Base-by-base conservation (phyloP, 345 rosid species). In the Abelmoschus esculentus region DNA sequence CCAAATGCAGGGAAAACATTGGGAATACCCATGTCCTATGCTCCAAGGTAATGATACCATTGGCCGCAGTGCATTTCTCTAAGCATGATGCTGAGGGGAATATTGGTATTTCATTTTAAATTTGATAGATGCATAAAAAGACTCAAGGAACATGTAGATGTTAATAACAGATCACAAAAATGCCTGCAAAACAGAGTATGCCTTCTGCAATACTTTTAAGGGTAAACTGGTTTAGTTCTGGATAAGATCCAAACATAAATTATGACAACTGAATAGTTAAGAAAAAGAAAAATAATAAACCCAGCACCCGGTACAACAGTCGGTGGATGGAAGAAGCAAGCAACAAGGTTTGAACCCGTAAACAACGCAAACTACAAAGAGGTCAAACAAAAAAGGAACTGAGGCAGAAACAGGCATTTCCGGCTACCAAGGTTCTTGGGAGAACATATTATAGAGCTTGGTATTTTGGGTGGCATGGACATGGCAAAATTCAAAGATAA, bases 391-490 rank as follows among this genome's bases (percentile, higher is more conserved):
- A 79, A 72, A 72, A 60, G 73, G 49, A 62, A 72, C 77, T 76
- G 78, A 56, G 71, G 61, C 72, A 75, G 78, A 78, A 85, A 80
- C 75, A 83, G 82, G 81, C 79, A 78, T 40, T 83, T 77, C 28
- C 57, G 75, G 79, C 77, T 76, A 76, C 73, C 81, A 76, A 74
- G 89, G 97, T 84, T 86, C 85, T 82, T 64, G 72, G 90, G 75
- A 78, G 71, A 67, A 77, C 69, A 78, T 69, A 79, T 36, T 9
- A 76, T 70, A 75, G 80, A 87, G 84, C 87, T 93, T 80, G 90
- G 97, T 70, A 68, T 54, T 72, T 79, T 77, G 78, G 83, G 87
- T 84, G 74, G 74, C 85, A 75, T 80, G 80, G 87, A 82, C 84
- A 82, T 70, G 85, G 86, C 80, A 84, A 63, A 26, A 78, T 81